These are phyloP conservation scores for Bonia amplexicaulis DNA, from an alignment of 176 grass and related monocot genomes.

Conservation along the genomic window DNA sequence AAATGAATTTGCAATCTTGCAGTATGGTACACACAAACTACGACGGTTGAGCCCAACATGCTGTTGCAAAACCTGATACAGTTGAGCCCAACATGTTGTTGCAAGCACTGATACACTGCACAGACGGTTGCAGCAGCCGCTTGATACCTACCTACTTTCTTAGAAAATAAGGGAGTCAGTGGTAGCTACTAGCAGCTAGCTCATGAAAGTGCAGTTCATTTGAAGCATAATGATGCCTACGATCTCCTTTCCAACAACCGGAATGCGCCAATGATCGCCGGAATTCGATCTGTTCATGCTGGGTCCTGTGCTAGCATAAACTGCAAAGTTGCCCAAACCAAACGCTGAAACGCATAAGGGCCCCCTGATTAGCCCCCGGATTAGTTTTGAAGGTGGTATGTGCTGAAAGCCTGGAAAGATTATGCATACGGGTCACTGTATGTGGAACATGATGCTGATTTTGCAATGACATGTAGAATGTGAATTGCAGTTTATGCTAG, in stretches of 20 bases:
- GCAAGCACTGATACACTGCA: constrained; percentile 18
- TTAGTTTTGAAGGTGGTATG: neutral
- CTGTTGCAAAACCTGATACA: constrained; percentile 15
- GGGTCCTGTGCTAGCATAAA: constrained; percentile 10
- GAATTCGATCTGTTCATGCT: neutral
- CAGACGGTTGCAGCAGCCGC: constrained; percentile 15
- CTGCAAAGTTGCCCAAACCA: neutral
- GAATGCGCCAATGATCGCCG: neutral
- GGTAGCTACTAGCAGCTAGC: constrained; percentile 1
- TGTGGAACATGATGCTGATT: neutral
- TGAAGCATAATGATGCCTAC: constrained; percentile 43
- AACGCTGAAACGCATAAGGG: neutral
- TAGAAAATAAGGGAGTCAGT: constrained; percentile 22
- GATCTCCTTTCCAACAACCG: constrained; percentile 42
- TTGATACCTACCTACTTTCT: constrained; percentile 42
- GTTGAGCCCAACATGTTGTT: constrained; percentile 1
- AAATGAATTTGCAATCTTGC: constrained; percentile 17
- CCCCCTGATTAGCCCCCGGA: neutral
- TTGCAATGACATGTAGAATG: neutral
- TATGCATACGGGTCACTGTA: neutral
- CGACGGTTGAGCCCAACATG: constrained; percentile 9
- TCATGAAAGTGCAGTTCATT: constrained; percentile 40
- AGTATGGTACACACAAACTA: constrained; percentile 36
- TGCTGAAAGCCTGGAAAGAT: neutral
- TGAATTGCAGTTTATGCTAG: neutral